phyloP scores from a whole-genome alignment of 2,329 filamentous ascomycete species.

The Colletotrichum trifolii region DNA sequence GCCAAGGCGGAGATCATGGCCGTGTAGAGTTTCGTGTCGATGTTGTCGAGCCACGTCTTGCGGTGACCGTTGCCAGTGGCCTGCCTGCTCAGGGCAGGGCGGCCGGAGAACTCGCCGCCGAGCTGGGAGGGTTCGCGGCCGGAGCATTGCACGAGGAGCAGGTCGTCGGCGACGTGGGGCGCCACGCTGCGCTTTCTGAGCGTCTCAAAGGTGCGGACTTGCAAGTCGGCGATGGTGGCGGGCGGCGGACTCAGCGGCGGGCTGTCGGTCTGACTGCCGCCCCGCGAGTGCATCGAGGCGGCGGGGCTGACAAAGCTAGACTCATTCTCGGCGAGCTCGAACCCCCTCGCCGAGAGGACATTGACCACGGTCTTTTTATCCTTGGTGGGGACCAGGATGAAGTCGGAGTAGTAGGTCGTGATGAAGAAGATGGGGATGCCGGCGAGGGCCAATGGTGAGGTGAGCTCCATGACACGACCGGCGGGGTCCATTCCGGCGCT shows the following conservation, averaged over 20 bases:
- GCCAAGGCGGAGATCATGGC: conserved; percentile 71
- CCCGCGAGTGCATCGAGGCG: conserved; percentile 51
- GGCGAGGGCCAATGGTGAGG: conserved; percentile 88
- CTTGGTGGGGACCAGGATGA: conserved; percentile 87
- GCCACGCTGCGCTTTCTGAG: conserved; percentile 81
- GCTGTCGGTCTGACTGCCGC: conserved; percentile 52
- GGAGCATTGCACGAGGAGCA: conserved; percentile 86
- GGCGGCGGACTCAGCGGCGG: conserved; percentile 80
- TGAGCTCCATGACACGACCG: conserved; percentile 90
- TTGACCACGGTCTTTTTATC: conserved; percentile 79
- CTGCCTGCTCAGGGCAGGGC: conserved; percentile 49
- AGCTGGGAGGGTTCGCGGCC: conserved; percentile 65
- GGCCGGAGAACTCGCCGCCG: conserved; percentile 50
- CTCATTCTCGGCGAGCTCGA: conserved; percentile 81
- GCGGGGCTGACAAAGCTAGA: conserved; percentile 72
- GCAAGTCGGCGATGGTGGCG: conserved; percentile 80
- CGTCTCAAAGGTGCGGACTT: conserved; percentile 84
- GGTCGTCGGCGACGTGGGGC: conserved; percentile 74
- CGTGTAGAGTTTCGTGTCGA: conserved; percentile 73
- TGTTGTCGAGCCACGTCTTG: conserved; percentile 65
- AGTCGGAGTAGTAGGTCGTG: conserved; percentile 97
- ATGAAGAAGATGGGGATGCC: conserved; percentile 99
- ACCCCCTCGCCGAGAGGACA: conserved; percentile 82
- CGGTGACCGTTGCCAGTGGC: conserved; percentile 50
- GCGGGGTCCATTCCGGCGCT: conserved; percentile 92